Conservation (phyloP, 495 filamentous ascomycete genomes). For the Aspergillus egyptiacus region DNA sequence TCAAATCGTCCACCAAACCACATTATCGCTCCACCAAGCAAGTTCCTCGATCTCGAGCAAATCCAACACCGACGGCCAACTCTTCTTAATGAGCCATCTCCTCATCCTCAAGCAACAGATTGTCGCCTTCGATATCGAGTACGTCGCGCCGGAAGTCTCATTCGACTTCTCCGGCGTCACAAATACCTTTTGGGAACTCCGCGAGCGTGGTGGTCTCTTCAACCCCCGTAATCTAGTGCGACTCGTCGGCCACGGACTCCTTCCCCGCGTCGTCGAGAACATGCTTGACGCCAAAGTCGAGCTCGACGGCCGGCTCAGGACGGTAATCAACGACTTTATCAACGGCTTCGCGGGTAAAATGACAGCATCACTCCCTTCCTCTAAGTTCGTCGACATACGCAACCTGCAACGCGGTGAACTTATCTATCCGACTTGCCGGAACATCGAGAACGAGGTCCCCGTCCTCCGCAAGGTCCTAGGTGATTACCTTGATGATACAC, state of each 20-base stretch:
- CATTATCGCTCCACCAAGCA: conserved; percentile 53
- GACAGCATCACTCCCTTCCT: conserved; percentile 45
- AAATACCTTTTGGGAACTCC: conserved; percentile 70
- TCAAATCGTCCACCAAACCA: conserved; percentile 71
- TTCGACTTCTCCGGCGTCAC: conserved; percentile 76
- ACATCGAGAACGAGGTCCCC: conserved; percentile 51
- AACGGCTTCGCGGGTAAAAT: conserved; percentile 51
- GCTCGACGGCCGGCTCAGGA: conserved; percentile 69
- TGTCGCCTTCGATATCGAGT: conserved; percentile 86
- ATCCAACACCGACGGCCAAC: conserved; percentile 59
- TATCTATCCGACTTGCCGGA: conserved; percentile 35
- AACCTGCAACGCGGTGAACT: conserved; percentile 34
- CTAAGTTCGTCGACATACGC: conserved; percentile 37
- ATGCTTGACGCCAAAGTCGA: conserved; percentile 76
- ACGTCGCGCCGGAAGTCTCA: conserved; percentile 65
- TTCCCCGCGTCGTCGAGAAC: conserved; percentile 58
- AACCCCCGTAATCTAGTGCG: conserved; percentile 56
- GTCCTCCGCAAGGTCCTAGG: conserved; percentile 46
- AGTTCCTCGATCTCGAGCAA: conserved; percentile 48
- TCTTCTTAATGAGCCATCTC: conserved; percentile 89
- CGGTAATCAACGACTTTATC: conserved; percentile 75
- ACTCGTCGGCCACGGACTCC: conserved; percentile 52
- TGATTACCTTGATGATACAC: conserved; percentile 53
- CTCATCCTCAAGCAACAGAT: conserved; percentile 88
- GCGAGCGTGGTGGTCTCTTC: conserved; percentile 63